Percentiles rank a stretch among this genome's conserved stretches.
Conservation (phyloP, 1,139 yeast genomes). For the Blastobotrys arbuscula region DNA sequence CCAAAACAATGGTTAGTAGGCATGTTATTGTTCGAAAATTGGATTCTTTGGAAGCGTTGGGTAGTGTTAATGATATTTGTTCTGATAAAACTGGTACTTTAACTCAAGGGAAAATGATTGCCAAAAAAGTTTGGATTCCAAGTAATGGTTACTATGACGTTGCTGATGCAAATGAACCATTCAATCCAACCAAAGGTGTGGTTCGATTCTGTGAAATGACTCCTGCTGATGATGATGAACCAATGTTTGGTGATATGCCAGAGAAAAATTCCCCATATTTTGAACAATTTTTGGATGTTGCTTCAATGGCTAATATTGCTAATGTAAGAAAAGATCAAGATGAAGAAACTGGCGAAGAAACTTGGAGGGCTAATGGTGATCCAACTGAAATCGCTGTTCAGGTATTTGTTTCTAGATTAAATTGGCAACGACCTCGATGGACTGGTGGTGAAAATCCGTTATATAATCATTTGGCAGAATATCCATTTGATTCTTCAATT, state of each 20-base stretch:
- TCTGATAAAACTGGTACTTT: conserved; percentile 94
- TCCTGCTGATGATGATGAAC: conserved; percentile 37
- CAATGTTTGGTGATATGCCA: conserved; percentile 19
- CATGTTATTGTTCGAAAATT: conserved; percentile 80
- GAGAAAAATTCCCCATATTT: conserved; percentile 27
- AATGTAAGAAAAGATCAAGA: conserved; percentile 42
- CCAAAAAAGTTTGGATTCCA: conserved; percentile 73
- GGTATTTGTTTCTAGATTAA: conserved; percentile 58
- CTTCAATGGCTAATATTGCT: conserved; percentile 72
- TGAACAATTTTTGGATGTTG: conserved; percentile 49
- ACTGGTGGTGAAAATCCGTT: conserved; percentile 26
- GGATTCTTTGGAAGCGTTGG: conserved; percentile 94
- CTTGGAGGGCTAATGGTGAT: conserved; percentile 78
- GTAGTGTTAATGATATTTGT: conserved; percentile 91
- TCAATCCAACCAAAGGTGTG: conserved; percentile 65
- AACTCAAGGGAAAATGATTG: conserved; percentile 91
- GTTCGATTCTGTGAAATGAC: conserved; percentile 36
- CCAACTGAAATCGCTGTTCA: conserved; percentile 83
- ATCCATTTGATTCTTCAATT: conserved; percentile 72
- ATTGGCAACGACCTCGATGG: conserved; percentile 42
- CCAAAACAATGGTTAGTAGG: conserved; percentile 67
- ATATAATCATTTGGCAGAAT: conserved; percentile 52
- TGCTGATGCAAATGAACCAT: conserved; percentile 58
- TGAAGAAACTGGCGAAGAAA: conserved; percentile 34
- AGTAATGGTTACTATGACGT: conserved; percentile 61